Evolutionary conservation across 2,329 filamentous ascomycete genomes (phyloP).

Genomic region (Fusarium sp.): DNA sequence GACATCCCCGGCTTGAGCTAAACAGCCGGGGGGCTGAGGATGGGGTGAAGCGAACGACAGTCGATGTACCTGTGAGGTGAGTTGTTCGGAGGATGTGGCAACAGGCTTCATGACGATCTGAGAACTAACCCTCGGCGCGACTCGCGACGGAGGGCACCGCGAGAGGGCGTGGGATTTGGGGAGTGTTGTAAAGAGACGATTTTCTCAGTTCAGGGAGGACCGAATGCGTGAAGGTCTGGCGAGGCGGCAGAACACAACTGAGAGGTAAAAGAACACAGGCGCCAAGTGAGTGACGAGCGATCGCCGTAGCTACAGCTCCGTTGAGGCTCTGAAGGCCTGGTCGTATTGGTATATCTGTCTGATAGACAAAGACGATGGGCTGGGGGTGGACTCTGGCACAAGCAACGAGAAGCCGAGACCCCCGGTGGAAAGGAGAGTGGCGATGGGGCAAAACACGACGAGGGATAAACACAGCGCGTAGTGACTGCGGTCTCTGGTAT

Average conservation of each 20-base stretch:
- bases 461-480: slow-evolving; percentile 39
- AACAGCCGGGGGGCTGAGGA: slow-evolving; percentile 27
- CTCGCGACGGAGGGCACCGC: slow-evolving; percentile 24
- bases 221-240: slow-evolving; percentile 20
- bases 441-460: slow-evolving; percentile 27
- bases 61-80: slow-evolving; percentile 53
- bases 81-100: slow-evolving; percentile 51
- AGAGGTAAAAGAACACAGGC: slow-evolving; percentile 29
- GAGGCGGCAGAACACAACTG: slow-evolving; percentile 19
- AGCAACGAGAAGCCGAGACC: slow-evolving; percentile 16
- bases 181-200: slow-evolving; percentile 33
- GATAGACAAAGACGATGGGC: slow-evolving; percentile 30
- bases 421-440: slow-evolving; percentile 23
- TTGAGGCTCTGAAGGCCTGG: slow-evolving; percentile 36
- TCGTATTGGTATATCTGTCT: slow-evolving; percentile 25
- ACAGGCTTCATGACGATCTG: slow-evolving; percentile 45
- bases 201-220: slow-evolving; percentile 5
- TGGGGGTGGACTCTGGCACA: slow-evolving; percentile 21
- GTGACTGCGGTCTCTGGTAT: slow-evolving; percentile 40
- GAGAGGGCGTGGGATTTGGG: slow-evolving; percentile 32
- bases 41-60: slow-evolving; percentile 47
- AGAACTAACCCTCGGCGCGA: slow-evolving; percentile 33
- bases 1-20: slow-evolving; percentile 26
- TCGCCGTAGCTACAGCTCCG: slow-evolving; percentile 38
- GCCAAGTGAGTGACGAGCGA: slow-evolving; percentile 32